Base-by-base conservation (phyloP, 352 stramenopile species). In the Pythium dissotocum region DNA sequence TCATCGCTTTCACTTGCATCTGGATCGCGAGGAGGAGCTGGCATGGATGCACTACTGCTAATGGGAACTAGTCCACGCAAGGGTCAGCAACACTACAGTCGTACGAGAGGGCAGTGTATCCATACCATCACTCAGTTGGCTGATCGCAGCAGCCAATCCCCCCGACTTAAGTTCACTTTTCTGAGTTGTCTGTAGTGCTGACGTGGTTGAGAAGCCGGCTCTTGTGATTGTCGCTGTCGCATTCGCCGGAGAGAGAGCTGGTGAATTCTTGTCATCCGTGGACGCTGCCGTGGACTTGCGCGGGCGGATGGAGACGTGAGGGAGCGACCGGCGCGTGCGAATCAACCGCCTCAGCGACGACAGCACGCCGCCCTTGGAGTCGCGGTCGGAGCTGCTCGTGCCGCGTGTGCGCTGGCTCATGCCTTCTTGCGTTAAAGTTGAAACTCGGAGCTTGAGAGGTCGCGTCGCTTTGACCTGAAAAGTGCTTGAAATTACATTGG, bases 1-100 rank as follows among this genome's bases (percentile, higher is more conserved):
- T 63, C 63, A 18, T 69, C 55, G 55, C 56, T 64, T 7, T 53
- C 55, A n/a, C 55, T 38, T 7, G 44, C 55, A 14, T 61, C 14
- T 14, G 44, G 55, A 32, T 64, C 63, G 12, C 36, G 62, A 16
- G 63, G 56, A 4, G 63, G 63, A 18, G 55, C 35, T 2, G 63
- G 63, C 0, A 33, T 35, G 12, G 36, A 42, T 42, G 6, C 36
- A 8, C 7, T 42, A 10, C 8, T 42, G 36, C 36, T 14, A 4
- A 42, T 10, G 36, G 36, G 36, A 10, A 16, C 36, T 42, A 42
- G 6, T 42, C 36, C 2, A 10, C 12, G 36, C 8, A 4, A 10
- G 36, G 10, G 36, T 42, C 4, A 16, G 36, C 7, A 42, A 2
- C 9, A 14, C 16, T 2, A 42, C 36, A 42, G 16, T 16, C 36